These are phyloP conservation scores for Ceratocystis papillata DNA, from an alignment of 2,329 filamentous ascomycete genomes.

Conservation along the genomic window DNA sequence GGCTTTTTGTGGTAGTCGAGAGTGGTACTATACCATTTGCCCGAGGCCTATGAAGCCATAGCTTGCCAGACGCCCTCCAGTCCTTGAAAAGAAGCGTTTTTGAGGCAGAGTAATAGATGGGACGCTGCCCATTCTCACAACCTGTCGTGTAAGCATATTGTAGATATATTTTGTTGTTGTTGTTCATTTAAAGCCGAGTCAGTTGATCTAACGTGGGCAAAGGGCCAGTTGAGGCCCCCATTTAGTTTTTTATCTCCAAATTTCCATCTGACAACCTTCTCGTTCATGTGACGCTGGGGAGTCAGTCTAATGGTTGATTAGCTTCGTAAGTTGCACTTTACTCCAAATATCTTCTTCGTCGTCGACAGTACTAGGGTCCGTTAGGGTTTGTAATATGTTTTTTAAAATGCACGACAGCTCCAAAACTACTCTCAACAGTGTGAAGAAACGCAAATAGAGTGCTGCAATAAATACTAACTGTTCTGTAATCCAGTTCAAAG, in stretches of 20 bases:
- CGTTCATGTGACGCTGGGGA: neutral
- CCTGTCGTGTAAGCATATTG: conserved; percentile 7
- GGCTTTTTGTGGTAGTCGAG: neutral
- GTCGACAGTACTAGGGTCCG: neutral
- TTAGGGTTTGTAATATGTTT: neutral
- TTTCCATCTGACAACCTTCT: neutral
- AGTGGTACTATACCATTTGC: conserved; percentile 42
- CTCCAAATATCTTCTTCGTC: neutral
- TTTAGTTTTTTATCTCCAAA: neutral
- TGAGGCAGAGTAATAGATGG: conserved; percentile 27
- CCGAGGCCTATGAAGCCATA: conserved; percentile 52
- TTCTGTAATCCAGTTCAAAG: neutral
- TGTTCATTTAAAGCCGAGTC: too few species aligned
- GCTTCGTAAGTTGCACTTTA: neutral
- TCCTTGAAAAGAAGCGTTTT: conserved; percentile 42
- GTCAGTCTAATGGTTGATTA: neutral
- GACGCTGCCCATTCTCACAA: neutral
- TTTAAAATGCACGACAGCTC: neutral
- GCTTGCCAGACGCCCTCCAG: conserved; percentile 39
- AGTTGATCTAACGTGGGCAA: too few species aligned
- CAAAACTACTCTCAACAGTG: neutral
- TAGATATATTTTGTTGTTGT: too few species aligned
- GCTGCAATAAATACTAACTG: neutral
- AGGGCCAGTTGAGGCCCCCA: neutral
- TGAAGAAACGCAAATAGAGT: neutral